Evolutionary conservation across 352 stramenopile species (phyloP).

Genomic region (Pythium scleroteichum): DNA sequence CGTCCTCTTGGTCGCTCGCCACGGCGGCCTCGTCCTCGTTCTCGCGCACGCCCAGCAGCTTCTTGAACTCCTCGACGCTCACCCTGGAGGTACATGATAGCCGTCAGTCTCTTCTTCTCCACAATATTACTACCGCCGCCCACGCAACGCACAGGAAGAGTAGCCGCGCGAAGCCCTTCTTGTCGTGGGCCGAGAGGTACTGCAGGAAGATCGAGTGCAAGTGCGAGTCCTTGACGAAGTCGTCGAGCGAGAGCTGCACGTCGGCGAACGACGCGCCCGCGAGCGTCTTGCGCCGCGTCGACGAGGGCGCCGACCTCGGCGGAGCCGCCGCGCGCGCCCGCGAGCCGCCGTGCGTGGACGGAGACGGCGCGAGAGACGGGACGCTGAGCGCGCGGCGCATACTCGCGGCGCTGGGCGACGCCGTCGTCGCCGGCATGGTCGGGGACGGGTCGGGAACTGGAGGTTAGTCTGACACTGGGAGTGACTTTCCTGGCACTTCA

Average conservation of each 20-base stretch:
- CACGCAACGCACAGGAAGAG: slow-evolving; percentile 74
- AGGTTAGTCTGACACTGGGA: neutral
- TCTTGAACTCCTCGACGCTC: slow-evolving; percentile 89
- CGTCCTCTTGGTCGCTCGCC: slow-evolving; percentile 24
- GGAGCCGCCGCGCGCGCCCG: slow-evolving; percentile 14
- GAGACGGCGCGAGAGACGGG: slow-evolving; percentile 12
- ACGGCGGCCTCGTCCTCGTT: slow-evolving; percentile 12
- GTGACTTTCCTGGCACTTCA: slow-evolving; percentile 17
- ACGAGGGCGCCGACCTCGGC: slow-evolving; percentile 17
- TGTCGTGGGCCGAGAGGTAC: slow-evolving; percentile 64
- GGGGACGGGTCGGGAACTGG: no score
- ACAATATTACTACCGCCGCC: no score
- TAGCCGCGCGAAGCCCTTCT: slow-evolving; percentile 73
- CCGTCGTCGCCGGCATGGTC: slow-evolving; percentile 8
- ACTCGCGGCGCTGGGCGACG: neutral
- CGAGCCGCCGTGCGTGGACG: neutral
- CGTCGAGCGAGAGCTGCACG: slow-evolving; percentile 53
- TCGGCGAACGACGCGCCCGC: slow-evolving; percentile 15
- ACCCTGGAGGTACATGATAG: no score
- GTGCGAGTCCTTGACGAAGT: slow-evolving; percentile 75
- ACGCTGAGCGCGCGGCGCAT: slow-evolving; percentile 28
- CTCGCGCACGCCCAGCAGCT: slow-evolving; percentile 41
- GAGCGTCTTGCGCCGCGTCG: slow-evolving; percentile 17
- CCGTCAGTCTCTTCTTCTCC: neutral
- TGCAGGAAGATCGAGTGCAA: slow-evolving; percentile 82